These are phyloP conservation scores for Cicer judaicum DNA, from an alignment of 306 rosid genomes.

Conservation along the genomic window DNA sequence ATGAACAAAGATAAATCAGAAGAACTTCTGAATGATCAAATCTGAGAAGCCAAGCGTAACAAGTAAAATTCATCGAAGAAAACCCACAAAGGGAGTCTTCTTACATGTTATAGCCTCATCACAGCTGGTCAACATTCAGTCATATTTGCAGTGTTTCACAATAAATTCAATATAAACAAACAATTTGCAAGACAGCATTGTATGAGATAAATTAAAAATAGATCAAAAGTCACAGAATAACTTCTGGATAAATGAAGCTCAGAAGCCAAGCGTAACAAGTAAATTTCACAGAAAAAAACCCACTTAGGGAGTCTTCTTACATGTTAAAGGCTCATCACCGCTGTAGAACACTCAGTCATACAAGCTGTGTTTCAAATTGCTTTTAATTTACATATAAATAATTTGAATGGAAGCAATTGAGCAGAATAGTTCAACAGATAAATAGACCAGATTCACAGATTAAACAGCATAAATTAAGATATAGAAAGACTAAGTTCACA, in stretches of 20 bases:
- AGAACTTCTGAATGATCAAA: neutral
- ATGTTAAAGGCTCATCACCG: slow-evolving; percentile 54
- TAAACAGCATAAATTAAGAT: neutral
- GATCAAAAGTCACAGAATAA: neutral
- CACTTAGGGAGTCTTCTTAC: slow-evolving; percentile 42
- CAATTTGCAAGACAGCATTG: too few relatives aligned
- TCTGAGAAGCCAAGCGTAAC: slow-evolving; percentile 77
- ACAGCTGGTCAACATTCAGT: neutral
- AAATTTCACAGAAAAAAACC: slow-evolving; percentile 52
- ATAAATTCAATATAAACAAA: neutral
- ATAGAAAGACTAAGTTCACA: neutral
- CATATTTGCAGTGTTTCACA: neutral
- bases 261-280: slow-evolving; percentile 68
- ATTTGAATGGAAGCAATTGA: neutral
- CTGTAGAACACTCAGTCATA: neutral
- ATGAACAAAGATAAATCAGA: neutral
- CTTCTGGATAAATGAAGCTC: slow-evolving; percentile 43
- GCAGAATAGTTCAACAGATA: neutral
- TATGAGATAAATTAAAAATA: too few relatives aligned
- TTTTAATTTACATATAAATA: neutral
- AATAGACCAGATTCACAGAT: neutral
- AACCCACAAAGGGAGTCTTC: slow-evolving; percentile 33
- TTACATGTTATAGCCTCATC: slow-evolving; percentile 58
- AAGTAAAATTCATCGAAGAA: slow-evolving; percentile 53
- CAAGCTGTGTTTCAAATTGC: neutral